Conservation (phyloP, 345 rosid species). For the Ailanthus altissimus region DNA sequence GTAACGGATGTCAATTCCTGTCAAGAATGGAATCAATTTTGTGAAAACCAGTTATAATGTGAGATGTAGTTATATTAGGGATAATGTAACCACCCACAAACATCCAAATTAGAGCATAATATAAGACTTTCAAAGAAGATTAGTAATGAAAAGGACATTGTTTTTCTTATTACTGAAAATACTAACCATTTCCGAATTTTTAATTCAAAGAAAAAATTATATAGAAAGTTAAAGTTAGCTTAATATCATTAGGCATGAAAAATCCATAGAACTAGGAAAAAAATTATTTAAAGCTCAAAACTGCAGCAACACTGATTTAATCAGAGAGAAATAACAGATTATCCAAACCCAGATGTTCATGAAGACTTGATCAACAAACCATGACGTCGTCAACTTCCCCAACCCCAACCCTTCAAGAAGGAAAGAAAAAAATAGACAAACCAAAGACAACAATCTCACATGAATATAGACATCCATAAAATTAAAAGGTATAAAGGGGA, state of each 20-base stretch:
- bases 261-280: not conserved
- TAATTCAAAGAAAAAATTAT: not conserved
- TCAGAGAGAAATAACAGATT: not conserved
- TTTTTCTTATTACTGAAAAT: not conserved
- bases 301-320: not conserved
- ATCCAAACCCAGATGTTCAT: not conserved
- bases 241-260: not conserved
- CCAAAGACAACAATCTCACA: not conserved
- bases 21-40: constrained; percentile 17
- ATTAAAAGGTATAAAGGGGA: not conserved
- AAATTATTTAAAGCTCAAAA: not conserved
- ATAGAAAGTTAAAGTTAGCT: not conserved
- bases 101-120: not conserved
- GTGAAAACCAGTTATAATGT: constrained; percentile 1
- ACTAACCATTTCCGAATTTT: not conserved
- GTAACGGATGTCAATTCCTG: constrained; percentile 33
- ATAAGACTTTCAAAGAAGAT: not conserved
- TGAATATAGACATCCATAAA: not conserved
- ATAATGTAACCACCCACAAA: not conserved
- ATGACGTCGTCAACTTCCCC: not conserved
- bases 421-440: not conserved
- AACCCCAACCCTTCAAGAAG: not conserved
- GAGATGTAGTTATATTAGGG: not conserved
- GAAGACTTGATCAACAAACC: not conserved
- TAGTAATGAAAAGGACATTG: not conserved